phyloP scores from a whole-genome alignment of 2,329 filamentous ascomycete genomes.

The Pseudogymnoascus sp. region DNA sequence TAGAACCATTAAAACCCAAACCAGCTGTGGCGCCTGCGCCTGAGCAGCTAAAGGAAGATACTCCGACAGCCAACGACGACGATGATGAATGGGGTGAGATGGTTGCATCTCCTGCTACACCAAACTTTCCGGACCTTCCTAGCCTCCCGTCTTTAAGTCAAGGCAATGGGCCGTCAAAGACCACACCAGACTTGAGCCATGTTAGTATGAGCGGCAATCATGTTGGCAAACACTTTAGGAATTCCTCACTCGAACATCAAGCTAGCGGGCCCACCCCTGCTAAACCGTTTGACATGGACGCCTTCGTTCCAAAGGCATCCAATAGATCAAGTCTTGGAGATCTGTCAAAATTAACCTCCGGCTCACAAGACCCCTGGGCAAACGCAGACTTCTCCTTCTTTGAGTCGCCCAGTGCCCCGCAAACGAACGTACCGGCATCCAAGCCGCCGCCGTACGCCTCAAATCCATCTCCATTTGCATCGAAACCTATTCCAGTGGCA shows the following conservation, averaged over 20 bases:
- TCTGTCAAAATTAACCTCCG: background rate
- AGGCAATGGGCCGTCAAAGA: background rate
- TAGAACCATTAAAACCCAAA: background rate
- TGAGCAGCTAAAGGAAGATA: background rate
- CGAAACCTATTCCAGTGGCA: conserved; percentile 4
- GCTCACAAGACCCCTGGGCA: conserved; percentile 25
- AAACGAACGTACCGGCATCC: conserved; percentile 7
- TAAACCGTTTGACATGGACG: background rate
- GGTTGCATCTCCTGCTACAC: conserved; percentile 26
- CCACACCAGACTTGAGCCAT: background rate
- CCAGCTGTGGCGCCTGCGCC: background rate
- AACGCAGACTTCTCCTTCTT: conserved; percentile 31
- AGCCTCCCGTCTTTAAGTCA: background rate
- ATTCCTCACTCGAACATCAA: background rate
- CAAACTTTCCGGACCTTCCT: conserved; percentile 11
- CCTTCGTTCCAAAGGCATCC: background rate
- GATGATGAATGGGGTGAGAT: conserved; percentile 33
- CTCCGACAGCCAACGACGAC: conserved; percentile 17
- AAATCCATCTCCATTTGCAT: background rate
- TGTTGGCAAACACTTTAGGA: background rate
- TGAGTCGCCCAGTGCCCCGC: conserved; percentile 16
- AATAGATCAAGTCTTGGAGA: background rate
- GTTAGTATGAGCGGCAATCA: background rate
- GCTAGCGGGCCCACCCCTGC: background rate
- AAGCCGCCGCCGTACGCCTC: conserved; percentile 8